Base-by-base conservation (phyloP, 2,329 filamentous ascomycete species). In the Fusarium sororula region DNA sequence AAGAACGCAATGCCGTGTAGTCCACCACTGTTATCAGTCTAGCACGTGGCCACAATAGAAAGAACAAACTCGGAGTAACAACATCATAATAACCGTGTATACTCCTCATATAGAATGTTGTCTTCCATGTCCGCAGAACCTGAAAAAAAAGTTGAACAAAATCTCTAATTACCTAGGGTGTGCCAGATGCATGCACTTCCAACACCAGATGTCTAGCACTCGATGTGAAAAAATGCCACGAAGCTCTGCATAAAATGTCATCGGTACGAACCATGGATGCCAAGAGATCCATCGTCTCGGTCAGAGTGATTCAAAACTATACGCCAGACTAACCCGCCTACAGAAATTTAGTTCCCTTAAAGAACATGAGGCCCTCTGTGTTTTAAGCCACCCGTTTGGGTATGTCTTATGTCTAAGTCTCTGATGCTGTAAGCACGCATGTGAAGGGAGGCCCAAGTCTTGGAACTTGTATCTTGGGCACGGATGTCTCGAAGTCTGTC, bases 221-320 rank as follows among this genome's bases (percentile, higher is more conserved):
- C 30, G 28, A 42, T 53, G 11, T 70, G 28, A 73, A 57, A 75
- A 72, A 75, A 74, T 78, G 77, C 79, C 79, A 79, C 79, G 77
- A 75, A 77, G 64, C 72, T 72, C 58, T 80, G 79, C 79, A 80
- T 80, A 64, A 74, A 73, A 74, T 63, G 69, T 62, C 68, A 71
- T 75, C 47, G 54, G 65, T 57, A 65, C 63, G 66, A 67, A 53
- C 69, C 63, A 38, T 42, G 45, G 38, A 71, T 71, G 41, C 61
- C 66, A 68, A 70, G 66, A 71, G 51, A 69, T 74, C 63, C 58
- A 63, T 56, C 41, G 38, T 75, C 55, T 50, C 35, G 39, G 57
- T 48, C 55, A 59, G 54, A 54, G 58, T 57, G 44, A 63, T 72
- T 68, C 47, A 58, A 48, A 42, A 44, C 60, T 58, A 45, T 38